Conservation (phyloP, 1,284 basidiomycete genomes). For the Ganoderma resinaceum region DNA sequence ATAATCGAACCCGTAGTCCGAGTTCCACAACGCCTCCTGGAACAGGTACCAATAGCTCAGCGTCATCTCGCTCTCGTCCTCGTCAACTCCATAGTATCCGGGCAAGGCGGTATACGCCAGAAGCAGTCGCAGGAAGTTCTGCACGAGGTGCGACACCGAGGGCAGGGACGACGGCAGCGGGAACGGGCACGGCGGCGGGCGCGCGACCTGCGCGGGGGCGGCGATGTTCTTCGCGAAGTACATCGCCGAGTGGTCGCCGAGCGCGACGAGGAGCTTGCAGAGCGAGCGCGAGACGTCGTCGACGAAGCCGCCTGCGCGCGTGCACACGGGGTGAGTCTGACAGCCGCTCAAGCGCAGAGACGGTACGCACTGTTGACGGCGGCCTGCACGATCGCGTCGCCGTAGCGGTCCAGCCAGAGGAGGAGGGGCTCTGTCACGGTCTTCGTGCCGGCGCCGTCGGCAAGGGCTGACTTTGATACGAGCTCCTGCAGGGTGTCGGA, state of each 20-base stretch:
- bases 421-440: constrained; percentile 85
- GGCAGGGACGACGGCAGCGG: constrained; percentile 34
- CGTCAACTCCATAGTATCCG: constrained; percentile 81
- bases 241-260: constrained; percentile 86
- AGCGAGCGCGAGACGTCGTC: constrained; percentile 69
- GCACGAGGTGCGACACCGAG: constrained; percentile 52
- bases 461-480: constrained; percentile 74
- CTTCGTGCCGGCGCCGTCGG: constrained; percentile 73
- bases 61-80: constrained; percentile 87
- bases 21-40: constrained; percentile 86
- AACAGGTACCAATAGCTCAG: constrained; percentile 89
- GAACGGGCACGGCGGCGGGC: constrained; percentile 33
- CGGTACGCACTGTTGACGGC: constrained; percentile 47
- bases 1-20: constrained; percentile 60
- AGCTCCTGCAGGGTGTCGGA: constrained; percentile 82
- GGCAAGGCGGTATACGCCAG: constrained; percentile 80
- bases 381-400: constrained; percentile 58
- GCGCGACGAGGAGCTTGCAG: constrained; percentile 79
- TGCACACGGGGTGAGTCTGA: constrained; percentile 2
- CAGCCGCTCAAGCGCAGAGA: neutral
- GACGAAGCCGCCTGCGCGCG: constrained; percentile 48
- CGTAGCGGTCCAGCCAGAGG: constrained; percentile 71
- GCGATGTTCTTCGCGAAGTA: constrained; percentile 79
- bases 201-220: constrained; percentile 43
- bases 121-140: constrained; percentile 74